A percentile compares a stretch with the other conserved stretches of the same genome.
Evolutionary conservation across 164 flowering plant genomes (phyloP).

Genomic region (Stephania cephalantha): DNA sequence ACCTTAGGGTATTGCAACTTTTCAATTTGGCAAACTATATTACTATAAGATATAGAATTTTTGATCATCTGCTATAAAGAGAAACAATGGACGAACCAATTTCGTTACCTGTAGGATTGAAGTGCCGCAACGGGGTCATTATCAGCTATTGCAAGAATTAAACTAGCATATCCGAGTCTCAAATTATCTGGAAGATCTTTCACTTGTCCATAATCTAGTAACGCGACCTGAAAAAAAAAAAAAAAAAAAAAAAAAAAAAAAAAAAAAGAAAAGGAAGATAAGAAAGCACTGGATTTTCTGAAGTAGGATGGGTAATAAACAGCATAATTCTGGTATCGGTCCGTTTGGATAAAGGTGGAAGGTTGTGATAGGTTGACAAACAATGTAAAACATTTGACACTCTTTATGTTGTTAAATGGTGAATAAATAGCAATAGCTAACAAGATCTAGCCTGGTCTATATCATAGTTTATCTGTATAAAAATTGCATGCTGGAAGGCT

Average conservation of each 20-base stretch:
- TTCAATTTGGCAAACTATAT: neutral
- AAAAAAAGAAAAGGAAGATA: conserved; percentile 8
- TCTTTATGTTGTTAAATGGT: too few relatives aligned
- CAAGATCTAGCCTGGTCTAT: too few relatives aligned
- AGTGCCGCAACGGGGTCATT: conserved; percentile 48
- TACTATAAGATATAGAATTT: neutral
- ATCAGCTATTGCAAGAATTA: conserved; percentile 83
- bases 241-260: neutral
- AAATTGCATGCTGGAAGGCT: too few relatives aligned
- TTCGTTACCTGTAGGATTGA: conserved; percentile 58
- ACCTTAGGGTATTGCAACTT: neutral
- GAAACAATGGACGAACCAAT: conserved; percentile 3
- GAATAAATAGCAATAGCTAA: too few relatives aligned
- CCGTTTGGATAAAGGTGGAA: too few relatives aligned
- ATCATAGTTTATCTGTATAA: too few relatives aligned
- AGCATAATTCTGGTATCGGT: too few relatives aligned
- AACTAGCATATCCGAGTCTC: conserved; percentile 86
- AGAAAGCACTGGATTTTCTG: neutral
- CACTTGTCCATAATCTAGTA: conserved; percentile 98
- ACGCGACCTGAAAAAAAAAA: conserved; percentile 56
- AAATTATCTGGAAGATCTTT: conserved; percentile 79
- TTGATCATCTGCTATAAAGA: neutral
- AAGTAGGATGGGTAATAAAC: too few relatives aligned
- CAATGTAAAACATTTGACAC: too few relatives aligned
- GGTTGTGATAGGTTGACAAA: too few relatives aligned